Base-by-base conservation (phyloP, 2,329 filamentous ascomycete genomes). In the Penicillium sclerotigenum region DNA sequence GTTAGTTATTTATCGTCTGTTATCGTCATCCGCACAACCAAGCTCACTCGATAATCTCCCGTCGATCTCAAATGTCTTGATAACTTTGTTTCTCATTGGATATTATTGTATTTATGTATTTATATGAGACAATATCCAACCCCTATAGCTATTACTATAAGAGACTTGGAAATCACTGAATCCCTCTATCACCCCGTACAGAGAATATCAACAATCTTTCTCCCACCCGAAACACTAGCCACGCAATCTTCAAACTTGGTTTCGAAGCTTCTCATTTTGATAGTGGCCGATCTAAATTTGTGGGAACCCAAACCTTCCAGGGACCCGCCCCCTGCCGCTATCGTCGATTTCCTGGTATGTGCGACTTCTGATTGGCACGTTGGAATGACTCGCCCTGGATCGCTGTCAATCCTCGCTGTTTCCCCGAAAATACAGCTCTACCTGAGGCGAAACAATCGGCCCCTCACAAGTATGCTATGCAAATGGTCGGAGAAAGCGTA, bases 221-320 rank as follows among this genome's bases (percentile, higher is more conserved):
- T 24, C 22, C 13, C 7, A 37, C 38, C 16, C 5, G 5, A 50
- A 36, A 24, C 26, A n/a, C 22, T 13, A 16, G 26, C 31, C 28
- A 57, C 26, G 31, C 45, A 40, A 54, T 54, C 37, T 24, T 28
- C 14, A 20, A 42, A 49, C 24, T 54, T 22, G 33, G 16, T 47
- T 46, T 49, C 47, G 45, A 47, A 51, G 37, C 48, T 51, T 51
- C 36, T 54, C 46, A 47, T 38, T 55, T 57, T 46, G 53, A 57
- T 66, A 54, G 47, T 36, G 56, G 63, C 20, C 57, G 62, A 68
- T 68, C 67, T 59, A 61, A 68, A 67, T 67, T 65, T 65, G 47
- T 59, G 60, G 58, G 56, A 60, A 65, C 62, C 54, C 64, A 61
- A 65, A 57, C 62, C 56, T 66, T 58, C 31, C 20, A 47, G 28